These are phyloP conservation scores for Linum trigynum DNA, from an alignment of 345 rosid genomes.

Conservation along the genomic window DNA sequence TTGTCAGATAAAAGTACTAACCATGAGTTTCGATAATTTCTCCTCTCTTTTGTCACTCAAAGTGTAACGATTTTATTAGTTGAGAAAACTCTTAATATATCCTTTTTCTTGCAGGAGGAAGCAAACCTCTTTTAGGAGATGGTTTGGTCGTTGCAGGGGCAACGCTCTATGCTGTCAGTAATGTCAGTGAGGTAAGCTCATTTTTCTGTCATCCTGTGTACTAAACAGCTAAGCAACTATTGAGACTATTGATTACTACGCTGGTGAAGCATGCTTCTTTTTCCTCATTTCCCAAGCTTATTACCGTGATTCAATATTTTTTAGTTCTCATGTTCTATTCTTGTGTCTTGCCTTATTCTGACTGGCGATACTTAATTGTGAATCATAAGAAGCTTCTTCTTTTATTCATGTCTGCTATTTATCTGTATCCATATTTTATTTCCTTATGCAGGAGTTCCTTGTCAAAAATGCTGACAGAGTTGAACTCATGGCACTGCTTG, in stretches of 20 bases:
- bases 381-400: no score
- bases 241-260: neutral
- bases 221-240: neutral
- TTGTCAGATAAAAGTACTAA: no score
- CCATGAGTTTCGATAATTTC: no score
- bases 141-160: constrained; percentile 59
- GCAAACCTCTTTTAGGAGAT: constrained; percentile 64
- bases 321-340: neutral
- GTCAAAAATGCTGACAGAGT: constrained; percentile 72
- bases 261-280: neutral
- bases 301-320: neutral
- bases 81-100: neutral
- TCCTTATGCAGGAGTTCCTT: constrained; percentile 27
- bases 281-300: neutral
- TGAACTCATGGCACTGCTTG: constrained; percentile 77
- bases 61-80: no score
- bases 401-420: neutral
- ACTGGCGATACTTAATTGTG: neutral
- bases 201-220: neutral
- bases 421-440: neutral
- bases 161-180: constrained; percentile 57
- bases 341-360: neutral
- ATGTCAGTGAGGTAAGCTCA: constrained; percentile 58
- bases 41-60: no score
- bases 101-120: constrained; percentile 40